Evolutionary conservation across 805 yeast species (phyloP).

Genomic region (Nakazawaea pomicola): DNA sequence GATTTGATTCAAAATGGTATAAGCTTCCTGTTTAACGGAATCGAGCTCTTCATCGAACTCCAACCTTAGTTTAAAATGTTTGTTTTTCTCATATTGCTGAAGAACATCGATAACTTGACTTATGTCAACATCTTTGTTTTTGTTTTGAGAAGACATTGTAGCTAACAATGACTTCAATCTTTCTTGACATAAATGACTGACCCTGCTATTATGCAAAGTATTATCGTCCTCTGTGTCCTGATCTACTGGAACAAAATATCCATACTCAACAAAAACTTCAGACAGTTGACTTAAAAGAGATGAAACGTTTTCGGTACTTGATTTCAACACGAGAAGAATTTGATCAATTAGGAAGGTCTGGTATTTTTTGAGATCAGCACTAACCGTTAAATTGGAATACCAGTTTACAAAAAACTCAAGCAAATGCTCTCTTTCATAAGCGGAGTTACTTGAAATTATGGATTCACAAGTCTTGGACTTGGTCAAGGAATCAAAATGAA

Average conservation of each 20-base stretch:
- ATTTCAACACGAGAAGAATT: slow-evolving; percentile 1
- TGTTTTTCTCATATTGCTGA: slow-evolving; percentile 19
- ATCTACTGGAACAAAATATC: slow-evolving; percentile 31
- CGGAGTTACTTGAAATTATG: slow-evolving; percentile 23
- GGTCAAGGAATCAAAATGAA: slow-evolving; percentile 73
- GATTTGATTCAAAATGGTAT: slow-evolving; percentile 42
- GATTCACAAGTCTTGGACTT: slow-evolving; percentile 61
- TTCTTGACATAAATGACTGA: slow-evolving; percentile 46
- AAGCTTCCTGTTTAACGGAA: slow-evolving; percentile 41
- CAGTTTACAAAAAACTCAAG: slow-evolving; percentile 13
- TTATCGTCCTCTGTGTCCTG: slow-evolving; percentile 6
- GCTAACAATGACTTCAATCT: slow-evolving; percentile 66
- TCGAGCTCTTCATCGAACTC: slow-evolving; percentile 57
- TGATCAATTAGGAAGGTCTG: slow-evolving; percentile 9
- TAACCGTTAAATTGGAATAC: slow-evolving; percentile 12
- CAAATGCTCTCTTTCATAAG: slow-evolving; percentile 14
- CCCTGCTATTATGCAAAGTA: slow-evolving; percentile 20
- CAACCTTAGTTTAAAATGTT: slow-evolving; percentile 15
- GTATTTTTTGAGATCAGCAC: not conserved
- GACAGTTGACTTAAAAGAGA: slow-evolving; percentile 1
- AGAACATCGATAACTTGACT: slow-evolving; percentile 6
- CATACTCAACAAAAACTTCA: slow-evolving; percentile 13
- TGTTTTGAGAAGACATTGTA: slow-evolving; percentile 7
- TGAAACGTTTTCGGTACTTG: slow-evolving; percentile 18
- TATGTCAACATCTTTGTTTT: slow-evolving; percentile 15